phyloP scores from a whole-genome alignment of 2,329 filamentous ascomycete genomes.

The Chrysoporthe puriensis region DNA sequence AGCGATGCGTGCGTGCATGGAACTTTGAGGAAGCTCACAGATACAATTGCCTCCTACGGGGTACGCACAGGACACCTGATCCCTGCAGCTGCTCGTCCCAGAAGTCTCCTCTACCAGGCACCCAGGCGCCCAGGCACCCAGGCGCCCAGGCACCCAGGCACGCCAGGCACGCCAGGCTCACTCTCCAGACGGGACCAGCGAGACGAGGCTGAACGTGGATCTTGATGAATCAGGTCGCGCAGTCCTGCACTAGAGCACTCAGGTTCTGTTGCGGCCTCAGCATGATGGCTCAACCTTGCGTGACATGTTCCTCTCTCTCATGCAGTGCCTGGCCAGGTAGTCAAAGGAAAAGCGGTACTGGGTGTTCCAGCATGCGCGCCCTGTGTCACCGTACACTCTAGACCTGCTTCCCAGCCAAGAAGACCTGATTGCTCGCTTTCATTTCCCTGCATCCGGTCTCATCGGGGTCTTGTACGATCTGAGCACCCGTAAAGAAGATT shows the following conservation, averaged over 20 bases:
- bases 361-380: background rate
- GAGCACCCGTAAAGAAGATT: background rate
- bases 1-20: constrained; percentile 6
- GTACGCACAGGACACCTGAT: background rate
- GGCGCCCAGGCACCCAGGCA: too few species aligned
- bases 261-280: background rate
- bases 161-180: too few species aligned
- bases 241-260: background rate
- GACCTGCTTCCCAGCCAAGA: background rate
- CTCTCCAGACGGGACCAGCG: background rate
- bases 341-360: background rate
- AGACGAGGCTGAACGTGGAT: background rate
- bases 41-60: background rate
- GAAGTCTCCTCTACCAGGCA: background rate
- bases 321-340: background rate
- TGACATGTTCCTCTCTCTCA: too few species aligned
- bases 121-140: too few species aligned
- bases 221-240: too few species aligned
- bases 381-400: background rate
- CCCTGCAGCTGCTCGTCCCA: background rate
- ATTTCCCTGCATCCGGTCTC: background rate
- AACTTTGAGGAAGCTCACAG: constrained; percentile 2
- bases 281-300: background rate
- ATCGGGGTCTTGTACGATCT: background rate
- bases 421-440: background rate